Base-by-base conservation (phyloP, 2,329 filamentous ascomycete genomes). In the Endothia cerciana region DNA sequence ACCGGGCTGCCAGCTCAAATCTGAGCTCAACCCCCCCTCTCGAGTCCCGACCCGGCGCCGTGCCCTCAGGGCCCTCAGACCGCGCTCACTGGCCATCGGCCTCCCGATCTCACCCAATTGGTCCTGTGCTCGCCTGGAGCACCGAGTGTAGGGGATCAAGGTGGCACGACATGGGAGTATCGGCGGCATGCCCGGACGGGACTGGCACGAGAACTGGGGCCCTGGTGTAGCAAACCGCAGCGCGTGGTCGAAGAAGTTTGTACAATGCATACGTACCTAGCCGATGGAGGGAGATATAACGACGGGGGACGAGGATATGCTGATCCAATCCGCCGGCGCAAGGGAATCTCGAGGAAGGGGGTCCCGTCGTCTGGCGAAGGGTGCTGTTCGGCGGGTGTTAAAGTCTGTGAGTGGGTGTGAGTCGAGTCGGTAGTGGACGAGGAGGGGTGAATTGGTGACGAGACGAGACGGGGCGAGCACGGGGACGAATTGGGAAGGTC, bases 221-320 rank as follows among this genome's bases (percentile, higher is more conserved):
- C 3, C 15, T 28, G 19, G 43, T 40, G 59, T 30, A 17, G 45
- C 59, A 61, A n/a, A n/a, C n/a, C n/a, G n/a, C n/a, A n/a, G n/a
- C n/a, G n/a, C n/a, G n/a, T n/a, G n/a, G n/a, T n/a, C n/a, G n/a
- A n/a, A n/a, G n/a, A n/a, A n/a, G n/a, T 17, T 25, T 25, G 56
- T 17, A 43, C 56, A 58, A 58, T 58, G 33, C 40, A 38, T 59
- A 61, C 59, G 59, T 61, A 61, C 59, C 59, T 53, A 45, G 57
- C 57, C 40, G 25, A 43, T 22, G 15, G 22, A 30, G 15, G 19
- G 22, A 33, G 53, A 36, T n/a, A 38, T 5, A 10, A 36, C 10
- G 33, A 36, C 33, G 33, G 10, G 33, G 10, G 10, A 36, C 10
- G 33, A 36, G 33, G 33, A 36, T 36, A 56, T 36, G 30, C 53